Evolutionary conservation across 441 rosid species (phyloP).

Genomic region (Mallotus japonicus): DNA sequence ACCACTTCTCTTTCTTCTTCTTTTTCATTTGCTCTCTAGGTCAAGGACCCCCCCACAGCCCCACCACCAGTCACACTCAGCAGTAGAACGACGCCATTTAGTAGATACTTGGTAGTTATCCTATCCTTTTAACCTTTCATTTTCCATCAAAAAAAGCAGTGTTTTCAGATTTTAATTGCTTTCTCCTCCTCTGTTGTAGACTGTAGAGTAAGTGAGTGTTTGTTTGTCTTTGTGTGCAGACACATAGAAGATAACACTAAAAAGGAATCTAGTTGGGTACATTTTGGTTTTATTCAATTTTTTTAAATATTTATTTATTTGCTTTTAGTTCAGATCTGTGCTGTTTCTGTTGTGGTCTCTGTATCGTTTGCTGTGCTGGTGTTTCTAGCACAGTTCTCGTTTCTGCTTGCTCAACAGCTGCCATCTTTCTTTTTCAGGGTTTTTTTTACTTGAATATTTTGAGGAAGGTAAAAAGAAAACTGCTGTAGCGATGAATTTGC

Average conservation of each 20-base stretch:
- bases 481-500: too few species aligned
- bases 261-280: conserved; percentile 8
- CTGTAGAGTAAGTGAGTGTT: neutral
- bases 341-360: neutral
- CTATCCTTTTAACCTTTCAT: neutral
- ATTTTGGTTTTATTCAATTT: conserved; percentile 8
- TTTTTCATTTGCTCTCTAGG: too few species aligned
- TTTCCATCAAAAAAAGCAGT: neutral
- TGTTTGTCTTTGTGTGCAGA: neutral
- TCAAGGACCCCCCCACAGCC: too few species aligned
- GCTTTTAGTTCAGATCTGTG: conserved; percentile 7
- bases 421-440: neutral
- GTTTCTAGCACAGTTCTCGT: neutral
- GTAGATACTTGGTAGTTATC: neutral
- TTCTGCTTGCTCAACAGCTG: neutral
- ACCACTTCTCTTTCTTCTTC: too few species aligned
- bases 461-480: too few species aligned
- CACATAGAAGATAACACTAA: neutral
- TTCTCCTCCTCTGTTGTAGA: neutral
- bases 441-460: neutral
- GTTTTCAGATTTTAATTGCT: neutral
- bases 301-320: too few species aligned
- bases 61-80: neutral
- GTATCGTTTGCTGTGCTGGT: neutral
- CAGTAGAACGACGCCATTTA: neutral